Evolutionary conservation across 108 stramenopile species (phyloP).

Genomic region (Fistulifera pelliculosa): DNA sequence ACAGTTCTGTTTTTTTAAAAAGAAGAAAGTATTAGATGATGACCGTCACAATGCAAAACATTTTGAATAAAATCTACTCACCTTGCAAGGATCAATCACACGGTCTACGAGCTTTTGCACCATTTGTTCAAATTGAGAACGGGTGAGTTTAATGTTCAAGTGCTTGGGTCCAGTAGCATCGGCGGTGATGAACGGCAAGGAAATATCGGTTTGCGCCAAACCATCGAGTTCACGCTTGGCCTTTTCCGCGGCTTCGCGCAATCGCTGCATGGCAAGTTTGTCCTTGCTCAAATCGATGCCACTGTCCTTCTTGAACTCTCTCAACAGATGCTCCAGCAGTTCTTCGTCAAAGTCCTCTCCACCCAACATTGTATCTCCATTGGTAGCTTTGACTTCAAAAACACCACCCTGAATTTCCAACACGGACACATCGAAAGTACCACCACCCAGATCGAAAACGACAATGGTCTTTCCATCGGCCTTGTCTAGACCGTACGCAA

Average conservation of each 20-base stretch:
- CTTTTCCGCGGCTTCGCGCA: slow-evolving; percentile 98
- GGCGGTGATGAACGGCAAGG: slow-evolving; percentile 98
- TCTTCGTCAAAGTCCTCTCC: slow-evolving; percentile 99
- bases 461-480: slow-evolving; percentile 98
- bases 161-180: slow-evolving; percentile 98
- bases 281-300: slow-evolving; percentile 87
- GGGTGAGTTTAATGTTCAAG: slow-evolving; percentile 89
- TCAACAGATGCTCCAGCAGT: slow-evolving; percentile 83
- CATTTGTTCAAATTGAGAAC: slow-evolving; percentile 94
- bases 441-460: slow-evolving; percentile 99
- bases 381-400: slow-evolving; percentile 99
- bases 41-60: neutral
- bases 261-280: slow-evolving; percentile 95
- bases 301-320: slow-evolving; percentile 92
- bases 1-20: slow-evolving; percentile 44
- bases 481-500: slow-evolving; percentile 99
- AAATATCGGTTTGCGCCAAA: slow-evolving; percentile 96
- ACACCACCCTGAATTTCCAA: slow-evolving; percentile 98
- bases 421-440: slow-evolving; percentile 98
- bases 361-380: slow-evolving; percentile 99
- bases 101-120: slow-evolving; percentile 86
- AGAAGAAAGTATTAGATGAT: neutral
- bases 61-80: slow-evolving; percentile 12
- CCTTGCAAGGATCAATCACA: slow-evolving; percentile 96
- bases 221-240: slow-evolving; percentile 99